Base-by-base conservation (phyloP, 1,284 basidiomycete genomes). In the Rhodotorula sp. region DNA sequence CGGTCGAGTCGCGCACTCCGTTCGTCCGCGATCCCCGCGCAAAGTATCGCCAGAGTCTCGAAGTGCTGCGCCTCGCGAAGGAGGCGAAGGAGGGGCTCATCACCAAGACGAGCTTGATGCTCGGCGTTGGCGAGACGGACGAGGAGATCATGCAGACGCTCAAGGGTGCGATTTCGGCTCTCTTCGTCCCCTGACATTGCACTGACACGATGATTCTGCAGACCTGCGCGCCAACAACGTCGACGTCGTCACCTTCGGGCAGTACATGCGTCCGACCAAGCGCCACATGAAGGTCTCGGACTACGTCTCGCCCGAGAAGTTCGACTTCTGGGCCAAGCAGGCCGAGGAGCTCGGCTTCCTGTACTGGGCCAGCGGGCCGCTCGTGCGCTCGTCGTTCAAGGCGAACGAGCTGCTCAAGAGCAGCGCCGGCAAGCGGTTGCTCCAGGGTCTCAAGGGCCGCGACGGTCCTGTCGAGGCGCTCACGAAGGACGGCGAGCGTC, bases 201-300 rank as follows among this genome's bases (percentile, higher is more conserved):
- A 52, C 19, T 27, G 12, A 8, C 12, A 4, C 13, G 21, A n/a
- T 34, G 3, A 62, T 17, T 16, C 5, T n/a, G 10, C 80, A 93
- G 96, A 96, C 77, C 86, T 99, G 7, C 89, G 96, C 55, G 90
- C 89, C 74, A 85, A 88, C 52, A 86, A 93, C 73, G 96, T 99
- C 49, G 95, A 99, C 80, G 96, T 99, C 14, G 95, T 99, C 46
- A 99, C 97, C 0, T 98, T 99, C 80, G 97, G 97, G 1, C 97
- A 99, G 84, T 99, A 99, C 83, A 99, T 99, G 97, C 90, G 97
- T 58, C 97, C 97, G 2, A 99, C 97, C 3, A 99, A 99, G 83
- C 87, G 90, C 48, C 97, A 99, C 82, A 99, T 99, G 97, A 99
- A 98, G 82, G 97, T 99, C 12, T 90, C 93, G 77, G 90, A 92